Evolutionary conservation across 768 basidiomycete species (phyloP).

Genomic region (Boletus tomentosulus): DNA sequence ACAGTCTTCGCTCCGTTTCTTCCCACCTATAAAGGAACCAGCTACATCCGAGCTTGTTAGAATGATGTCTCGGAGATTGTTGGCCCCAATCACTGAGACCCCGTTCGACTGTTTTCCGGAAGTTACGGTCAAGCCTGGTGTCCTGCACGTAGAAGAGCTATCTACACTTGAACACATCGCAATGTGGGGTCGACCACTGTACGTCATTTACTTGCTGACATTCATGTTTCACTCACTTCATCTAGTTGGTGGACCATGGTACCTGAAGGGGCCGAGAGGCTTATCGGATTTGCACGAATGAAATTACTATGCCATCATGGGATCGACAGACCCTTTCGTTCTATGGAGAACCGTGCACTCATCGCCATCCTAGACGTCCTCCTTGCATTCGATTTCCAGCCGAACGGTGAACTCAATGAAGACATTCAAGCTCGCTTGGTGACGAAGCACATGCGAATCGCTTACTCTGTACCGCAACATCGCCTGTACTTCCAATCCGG

Average conservation of each 20-base stretch:
- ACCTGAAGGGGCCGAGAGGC: background rate
- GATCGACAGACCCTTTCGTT: too few relatives aligned
- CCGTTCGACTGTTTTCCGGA: background rate
- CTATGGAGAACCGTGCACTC: background rate
- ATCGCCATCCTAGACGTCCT: background rate
- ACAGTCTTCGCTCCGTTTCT: background rate
- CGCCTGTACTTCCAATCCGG: background rate
- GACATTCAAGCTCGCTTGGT: background rate
- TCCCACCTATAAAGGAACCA: background rate
- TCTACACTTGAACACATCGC: background rate
- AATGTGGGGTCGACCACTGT: background rate
- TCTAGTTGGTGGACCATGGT: background rate
- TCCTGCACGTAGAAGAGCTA: background rate
- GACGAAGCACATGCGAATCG: background rate
- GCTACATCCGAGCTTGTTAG: too few relatives aligned
- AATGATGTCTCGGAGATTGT: background rate
- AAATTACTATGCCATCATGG: background rate
- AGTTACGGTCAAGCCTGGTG: background rate
- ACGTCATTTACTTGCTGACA: background rate
- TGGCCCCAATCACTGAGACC: background rate
- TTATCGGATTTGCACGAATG: background rate
- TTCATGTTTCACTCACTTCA: background rate
- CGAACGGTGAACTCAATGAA: background rate
- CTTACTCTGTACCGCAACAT: background rate
- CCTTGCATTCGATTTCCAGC: background rate